Percentiles rank a stretch among this genome's conserved stretches.
phyloP scores from a whole-genome alignment of 805 yeast genomes.

The Ogataea philodendri region DNA sequence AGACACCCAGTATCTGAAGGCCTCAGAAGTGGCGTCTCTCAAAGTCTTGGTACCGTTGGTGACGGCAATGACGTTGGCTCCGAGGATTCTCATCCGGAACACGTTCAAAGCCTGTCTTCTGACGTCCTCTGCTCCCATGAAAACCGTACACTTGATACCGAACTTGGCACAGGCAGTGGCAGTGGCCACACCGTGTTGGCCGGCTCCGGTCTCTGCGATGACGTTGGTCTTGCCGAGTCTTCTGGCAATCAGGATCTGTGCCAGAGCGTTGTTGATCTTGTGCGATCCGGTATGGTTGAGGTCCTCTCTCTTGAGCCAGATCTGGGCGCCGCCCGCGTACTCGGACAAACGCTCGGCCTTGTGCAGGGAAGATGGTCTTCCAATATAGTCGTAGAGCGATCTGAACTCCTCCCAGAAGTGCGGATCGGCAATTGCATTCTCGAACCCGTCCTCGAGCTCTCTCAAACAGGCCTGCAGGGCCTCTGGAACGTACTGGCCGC shows the following conservation, averaged over 20 bases:
- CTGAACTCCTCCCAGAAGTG: slow-evolving; percentile 90
- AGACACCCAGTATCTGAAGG: slow-evolving; percentile 94
- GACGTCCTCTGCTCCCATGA: slow-evolving; percentile 99
- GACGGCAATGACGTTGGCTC: slow-evolving; percentile 93
- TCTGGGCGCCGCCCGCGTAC: slow-evolving; percentile 90
- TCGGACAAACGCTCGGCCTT: slow-evolving; percentile 87
- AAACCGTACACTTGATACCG: slow-evolving; percentile 90
- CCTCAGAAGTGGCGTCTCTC: slow-evolving; percentile 98
- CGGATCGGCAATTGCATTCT: slow-evolving; percentile 84
- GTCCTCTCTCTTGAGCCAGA: slow-evolving; percentile 98
- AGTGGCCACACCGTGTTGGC: slow-evolving; percentile 91
- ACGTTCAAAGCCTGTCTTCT: slow-evolving; percentile 98
- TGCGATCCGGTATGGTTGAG: slow-evolving; percentile 87
- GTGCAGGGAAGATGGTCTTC: slow-evolving; percentile 93
- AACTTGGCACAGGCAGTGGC: slow-evolving; percentile 92
- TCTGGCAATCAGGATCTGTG: slow-evolving; percentile 76
- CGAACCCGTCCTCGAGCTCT: slow-evolving; percentile 86
- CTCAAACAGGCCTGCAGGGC: slow-evolving; percentile 86
- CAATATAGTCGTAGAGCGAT: slow-evolving; percentile 84
- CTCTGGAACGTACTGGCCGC: slow-evolving; percentile 99
- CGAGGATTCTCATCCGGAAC: slow-evolving; percentile 93
- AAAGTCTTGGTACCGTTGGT: slow-evolving; percentile 92
- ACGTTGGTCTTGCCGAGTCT: slow-evolving; percentile 74
- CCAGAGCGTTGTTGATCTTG: slow-evolving; percentile 80
- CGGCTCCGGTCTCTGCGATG: slow-evolving; percentile 91